Conservation (phyloP, 208 protist genomes). For the Wallacemonas rigidus region DNA sequence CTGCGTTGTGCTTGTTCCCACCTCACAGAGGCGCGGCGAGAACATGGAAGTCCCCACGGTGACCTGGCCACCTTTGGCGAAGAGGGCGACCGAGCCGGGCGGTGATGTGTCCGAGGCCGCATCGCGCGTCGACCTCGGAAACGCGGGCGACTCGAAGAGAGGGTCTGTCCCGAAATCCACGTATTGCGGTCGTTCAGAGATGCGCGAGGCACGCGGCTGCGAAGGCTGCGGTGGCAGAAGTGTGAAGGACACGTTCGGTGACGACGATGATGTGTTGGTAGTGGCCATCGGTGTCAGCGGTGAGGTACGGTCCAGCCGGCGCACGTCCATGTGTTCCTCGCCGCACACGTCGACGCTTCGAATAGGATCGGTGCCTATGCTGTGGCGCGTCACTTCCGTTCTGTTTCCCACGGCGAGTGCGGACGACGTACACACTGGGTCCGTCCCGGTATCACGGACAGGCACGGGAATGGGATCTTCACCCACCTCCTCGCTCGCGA, state of each 20-base stretch:
- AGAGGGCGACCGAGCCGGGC: no score
- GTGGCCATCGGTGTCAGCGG: background rate
- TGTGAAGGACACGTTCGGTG: no score
- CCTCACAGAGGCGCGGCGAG: background rate
- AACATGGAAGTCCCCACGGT: no score
- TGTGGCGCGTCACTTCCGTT: background rate
- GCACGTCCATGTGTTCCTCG: background rate
- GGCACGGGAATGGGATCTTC: constrained; percentile 1
- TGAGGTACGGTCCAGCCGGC: background rate
- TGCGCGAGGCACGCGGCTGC: no score
- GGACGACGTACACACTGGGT: background rate
- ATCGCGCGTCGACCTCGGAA: no score
- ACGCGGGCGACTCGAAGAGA: no score
- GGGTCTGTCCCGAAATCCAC: no score
- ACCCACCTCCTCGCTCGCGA: background rate
- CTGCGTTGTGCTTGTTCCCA: background rate
- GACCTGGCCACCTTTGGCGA: no score
- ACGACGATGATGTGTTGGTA: background rate
- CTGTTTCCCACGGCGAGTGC: background rate
- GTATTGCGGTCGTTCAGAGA: no score
- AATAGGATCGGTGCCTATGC: background rate
- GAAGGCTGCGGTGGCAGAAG: no score
- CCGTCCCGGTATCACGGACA: background rate
- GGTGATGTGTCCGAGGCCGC: no score
- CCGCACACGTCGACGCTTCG: no score